These are phyloP conservation scores for Beta macrorhiza DNA, from an alignment of 179 eudicot species.

Conservation along the genomic window DNA sequence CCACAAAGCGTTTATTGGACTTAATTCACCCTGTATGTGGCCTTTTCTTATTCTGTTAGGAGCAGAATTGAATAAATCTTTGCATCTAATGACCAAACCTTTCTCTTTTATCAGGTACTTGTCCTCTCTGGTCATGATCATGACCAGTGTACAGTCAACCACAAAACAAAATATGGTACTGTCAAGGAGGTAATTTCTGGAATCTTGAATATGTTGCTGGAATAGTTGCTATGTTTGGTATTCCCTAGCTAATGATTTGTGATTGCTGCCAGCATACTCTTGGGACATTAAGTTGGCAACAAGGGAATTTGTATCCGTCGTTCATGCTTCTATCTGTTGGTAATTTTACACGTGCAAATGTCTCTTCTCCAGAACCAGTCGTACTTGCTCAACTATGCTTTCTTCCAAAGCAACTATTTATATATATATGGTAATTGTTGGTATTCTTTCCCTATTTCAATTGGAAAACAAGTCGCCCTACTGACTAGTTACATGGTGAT, in stretches of 20 bases:
- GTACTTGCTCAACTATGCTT: constrained; percentile 64
- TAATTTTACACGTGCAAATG: constrained; percentile 40
- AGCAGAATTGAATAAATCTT: not conserved
- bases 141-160: constrained; percentile 86
- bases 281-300: constrained; percentile 97
- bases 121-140: constrained; percentile 96
- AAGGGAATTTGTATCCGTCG: constrained; percentile 86
- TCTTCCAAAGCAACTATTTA: constrained; percentile 70
- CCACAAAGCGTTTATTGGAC: constrained; percentile 57
- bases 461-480: not conserved
- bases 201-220: constrained; percentile 3
- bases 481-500: not conserved
- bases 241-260: constrained; percentile 20
- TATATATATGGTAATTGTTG: constrained; percentile 73
- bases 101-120: constrained; percentile 53
- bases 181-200: constrained; percentile 62
- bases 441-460: not conserved
- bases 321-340: constrained; percentile 79
- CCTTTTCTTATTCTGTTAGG: constrained; percentile 7
- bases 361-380: constrained; percentile 43
- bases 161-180: constrained; percentile 48
- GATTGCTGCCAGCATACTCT: constrained; percentile 69
- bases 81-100: constrained; percentile 1
- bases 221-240: not conserved
- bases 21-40: constrained; percentile 65